Evolutionary conservation across 1,284 basidiomycete species (phyloP), one percentile per base, ranked within the genome.

Genomic region (Bondarzewia mesenterica): DNA sequence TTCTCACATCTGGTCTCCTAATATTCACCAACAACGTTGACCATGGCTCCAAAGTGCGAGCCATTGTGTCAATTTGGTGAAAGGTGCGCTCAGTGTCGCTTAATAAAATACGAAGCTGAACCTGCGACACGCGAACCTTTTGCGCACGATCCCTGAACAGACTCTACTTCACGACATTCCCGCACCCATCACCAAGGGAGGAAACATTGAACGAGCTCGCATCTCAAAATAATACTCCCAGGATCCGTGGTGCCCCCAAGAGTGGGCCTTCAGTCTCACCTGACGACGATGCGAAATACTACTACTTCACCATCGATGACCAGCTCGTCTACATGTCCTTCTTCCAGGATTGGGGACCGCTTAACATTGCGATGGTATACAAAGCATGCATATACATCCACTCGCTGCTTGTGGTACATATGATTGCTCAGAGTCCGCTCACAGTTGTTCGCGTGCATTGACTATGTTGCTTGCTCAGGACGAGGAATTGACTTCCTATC

Each of bases 381-480:
- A 89, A 92, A 60, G 92, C 95, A 38, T 98, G 94, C 71, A 85
- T 96, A 42, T 78, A 89, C 56, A 85, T 97, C 44, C 91, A 95
- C 62, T 87, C 92, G 61, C 76, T 93, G 49, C 75, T 94, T 27
- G 82, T 88, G 70, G 93, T 93, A 50, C 57, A 25, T 41, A n/a
- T 32, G 12, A 12, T n/a, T 32, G 29, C 12, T 32, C n/a, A 46
- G 23, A 32, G 40, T 23, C 25, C 18, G 23, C 35, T 40, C 42
- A 38, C 21, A 7, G n/a, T 16, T 51, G 26, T 32, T 44, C 36
- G 50, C 40, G 59, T 53, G 23, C 42, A 29, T 37, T 67, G 39
- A 16, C 21, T 21, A 16, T 27, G 22, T 47, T 58, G 53, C 50
- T 44, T 47, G 47, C 52, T 41, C 65, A 90, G 85, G 87, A 89